Percentiles rank a stretch among this genome's conserved stretches.
phyloP scores from a whole-genome alignment of 495 filamentous ascomycete species.

The Glonium stellatum region DNA sequence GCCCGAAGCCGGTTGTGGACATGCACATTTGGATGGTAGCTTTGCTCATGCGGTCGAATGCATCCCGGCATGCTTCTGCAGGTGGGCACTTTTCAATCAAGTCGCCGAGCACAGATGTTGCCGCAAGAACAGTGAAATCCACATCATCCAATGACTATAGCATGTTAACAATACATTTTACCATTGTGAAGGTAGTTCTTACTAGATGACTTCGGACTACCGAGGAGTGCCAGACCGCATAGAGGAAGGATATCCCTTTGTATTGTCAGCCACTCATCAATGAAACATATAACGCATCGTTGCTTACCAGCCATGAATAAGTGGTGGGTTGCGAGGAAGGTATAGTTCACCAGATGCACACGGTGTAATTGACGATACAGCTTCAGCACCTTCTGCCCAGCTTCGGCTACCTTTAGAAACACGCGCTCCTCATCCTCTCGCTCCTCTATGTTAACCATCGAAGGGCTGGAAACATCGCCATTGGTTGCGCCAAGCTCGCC shows the following conservation, averaged over 20 bases:
- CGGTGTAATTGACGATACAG: conserved; percentile 87
- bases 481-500: conserved; percentile 67
- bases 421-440: conserved; percentile 81
- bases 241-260: conserved; percentile 83
- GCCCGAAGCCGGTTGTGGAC: conserved; percentile 73
- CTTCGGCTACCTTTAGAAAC: conserved; percentile 89
- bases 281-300: background rate
- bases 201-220: conserved; percentile 77
- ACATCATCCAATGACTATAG: conserved; percentile 82
- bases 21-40: conserved; percentile 89
- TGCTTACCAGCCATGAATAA: conserved; percentile 83
- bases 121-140: conserved; percentile 91
- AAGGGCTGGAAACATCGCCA: conserved; percentile 56
- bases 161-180: conserved; percentile 28
- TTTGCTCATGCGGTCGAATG: conserved; percentile 91
- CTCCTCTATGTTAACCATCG: conserved; percentile 48
- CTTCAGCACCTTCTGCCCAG: conserved; percentile 83
- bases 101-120: conserved; percentile 76
- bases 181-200: conserved; percentile 36
- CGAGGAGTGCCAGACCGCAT: conserved; percentile 94
- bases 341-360: conserved; percentile 86
- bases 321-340: conserved; percentile 93
- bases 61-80: conserved; percentile 80
- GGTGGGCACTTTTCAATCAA: conserved; percentile 72
- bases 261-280: background rate